These are phyloP conservation scores for Pythium myriotylum DNA, from an alignment of 352 stramenopile species.

Conservation along the genomic window DNA sequence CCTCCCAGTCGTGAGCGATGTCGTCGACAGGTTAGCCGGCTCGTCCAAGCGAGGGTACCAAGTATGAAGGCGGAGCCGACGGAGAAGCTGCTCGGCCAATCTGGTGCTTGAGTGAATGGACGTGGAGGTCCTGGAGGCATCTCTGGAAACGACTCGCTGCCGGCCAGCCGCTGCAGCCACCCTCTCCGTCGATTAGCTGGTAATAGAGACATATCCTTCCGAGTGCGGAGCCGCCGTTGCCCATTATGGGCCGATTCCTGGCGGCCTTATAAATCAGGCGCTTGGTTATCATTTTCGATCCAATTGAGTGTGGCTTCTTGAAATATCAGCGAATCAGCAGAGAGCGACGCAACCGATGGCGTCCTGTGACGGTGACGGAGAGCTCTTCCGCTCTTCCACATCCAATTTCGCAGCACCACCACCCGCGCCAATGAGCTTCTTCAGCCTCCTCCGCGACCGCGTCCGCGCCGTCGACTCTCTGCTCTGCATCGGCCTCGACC, in stretches of 20 bases:
- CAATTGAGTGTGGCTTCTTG: too few relatives aligned
- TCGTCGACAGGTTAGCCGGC: constrained; percentile 87
- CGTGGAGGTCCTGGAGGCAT: too few relatives aligned
- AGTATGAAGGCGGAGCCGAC: constrained; percentile 36
- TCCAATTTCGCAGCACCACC: constrained; percentile 13
- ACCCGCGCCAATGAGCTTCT: constrained; percentile 73
- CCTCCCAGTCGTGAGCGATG: constrained; percentile 76
- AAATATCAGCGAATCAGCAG: constrained; percentile 16
- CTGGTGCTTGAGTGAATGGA: background rate
- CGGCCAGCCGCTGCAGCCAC: too few relatives aligned
- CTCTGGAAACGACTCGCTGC: too few relatives aligned
- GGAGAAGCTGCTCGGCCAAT: background rate
- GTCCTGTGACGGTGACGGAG: constrained; percentile 1
- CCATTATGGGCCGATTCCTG: too few relatives aligned
- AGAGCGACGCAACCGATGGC: constrained; percentile 9
- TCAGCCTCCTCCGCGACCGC: constrained; percentile 84
- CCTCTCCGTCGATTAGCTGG: too few relatives aligned
- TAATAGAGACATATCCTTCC: too few relatives aligned
- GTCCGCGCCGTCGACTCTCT: constrained; percentile 93
- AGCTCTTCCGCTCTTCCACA: constrained; percentile 1
- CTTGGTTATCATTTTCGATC: too few relatives aligned
- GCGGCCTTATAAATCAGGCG: too few relatives aligned
- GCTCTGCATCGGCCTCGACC: constrained; percentile 98
- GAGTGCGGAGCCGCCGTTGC: too few relatives aligned
- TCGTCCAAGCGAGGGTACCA: constrained; percentile 85